phyloP scores from a whole-genome alignment of 805 yeast genomes.

The Barnettozyma botsteinii region DNA sequence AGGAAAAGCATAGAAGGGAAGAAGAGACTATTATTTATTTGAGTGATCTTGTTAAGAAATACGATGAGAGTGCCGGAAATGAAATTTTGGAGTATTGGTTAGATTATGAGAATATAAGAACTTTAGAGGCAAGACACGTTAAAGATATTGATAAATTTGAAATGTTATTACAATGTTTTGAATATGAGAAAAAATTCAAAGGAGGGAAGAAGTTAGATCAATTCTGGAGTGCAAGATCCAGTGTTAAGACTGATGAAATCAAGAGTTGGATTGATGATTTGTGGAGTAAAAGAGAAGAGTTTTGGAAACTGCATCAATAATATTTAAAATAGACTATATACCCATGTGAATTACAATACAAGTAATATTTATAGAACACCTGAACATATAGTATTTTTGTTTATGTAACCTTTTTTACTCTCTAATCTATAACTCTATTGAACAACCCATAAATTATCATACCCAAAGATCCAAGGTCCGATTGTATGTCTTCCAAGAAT shows the following conservation, averaged over 20 bases:
- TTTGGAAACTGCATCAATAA: slow-evolving; percentile 28
- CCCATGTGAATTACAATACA: neutral
- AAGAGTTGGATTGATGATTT: slow-evolving; percentile 61
- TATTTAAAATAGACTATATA: no score
- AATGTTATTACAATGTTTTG: slow-evolving; percentile 73
- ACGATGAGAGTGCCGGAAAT: slow-evolving; percentile 53
- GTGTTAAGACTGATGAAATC: slow-evolving; percentile 69
- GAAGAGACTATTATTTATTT: slow-evolving; percentile 64
- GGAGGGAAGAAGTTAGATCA: slow-evolving; percentile 57
- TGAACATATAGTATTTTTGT: neutral
- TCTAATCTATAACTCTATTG: slow-evolving; percentile 10
- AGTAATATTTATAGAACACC: neutral
- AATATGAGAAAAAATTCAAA: slow-evolving; percentile 67
- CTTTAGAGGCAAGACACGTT: slow-evolving; percentile 80
- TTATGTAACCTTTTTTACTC: neutral
- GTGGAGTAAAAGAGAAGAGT: slow-evolving; percentile 38
- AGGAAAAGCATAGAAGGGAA: slow-evolving; percentile 83
- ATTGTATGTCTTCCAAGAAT: slow-evolving; percentile 71
- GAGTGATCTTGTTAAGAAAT: slow-evolving; percentile 53
- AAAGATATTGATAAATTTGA: slow-evolving; percentile 93
- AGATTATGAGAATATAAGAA: slow-evolving; percentile 82
- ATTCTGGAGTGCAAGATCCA: slow-evolving; percentile 55
- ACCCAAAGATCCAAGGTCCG: slow-evolving; percentile 83
- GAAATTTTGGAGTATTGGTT: slow-evolving; percentile 73
- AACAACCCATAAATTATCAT: slow-evolving; percentile 62